Base-by-base conservation (phyloP, 768 basidiomycete species). In the Leccinum subtestaceum region DNA sequence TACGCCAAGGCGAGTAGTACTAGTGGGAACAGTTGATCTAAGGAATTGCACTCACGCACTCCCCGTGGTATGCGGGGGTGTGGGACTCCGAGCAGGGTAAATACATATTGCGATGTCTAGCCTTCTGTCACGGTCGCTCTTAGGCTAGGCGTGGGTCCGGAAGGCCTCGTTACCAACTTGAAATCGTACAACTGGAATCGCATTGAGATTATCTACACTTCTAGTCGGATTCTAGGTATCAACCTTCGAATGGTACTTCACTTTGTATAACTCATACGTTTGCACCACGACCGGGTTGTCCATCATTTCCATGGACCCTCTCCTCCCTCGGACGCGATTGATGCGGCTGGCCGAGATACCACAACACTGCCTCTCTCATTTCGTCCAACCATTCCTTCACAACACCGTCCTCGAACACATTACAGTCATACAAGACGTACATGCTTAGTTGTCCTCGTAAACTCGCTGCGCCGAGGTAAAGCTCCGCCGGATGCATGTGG, bases 321-420 rank as follows among this genome's bases (percentile, higher is more conserved):
- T 15, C 13, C 32, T 19, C 9, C 29, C 7, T 6, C 21, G 5
- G 32, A 23, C 21, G 51, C 13, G 34, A 52, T 36, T 52, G 34
- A 38, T 52, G 52, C 3, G 52, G 38, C 52, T 38, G 32, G 25
- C 52, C 36, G 3, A 53, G 52, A 23, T 53, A 53, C 52, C 52
- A 53, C 36, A 53, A 31, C 8, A 53, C 52, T 5, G 34, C 52
- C 8, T 15, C 34, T 31, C 15, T 72, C 5, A 82, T 72, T 60
- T 85, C 83, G 9, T 71, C 65, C 50, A 84, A 57, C 80, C 81
- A 84, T 66, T 83, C 83, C 9, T 56, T 63, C 9, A 82, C 73
- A 9, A 78, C 58, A 1, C 57, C 69, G 4, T 74, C 70, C 2
- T 78, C 73, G 48, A 77, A 84, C 4, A 80, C 78, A 60, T 84